phyloP scores from a whole-genome alignment of 2,329 filamentous ascomycete genomes.

The Fusarium piperis region DNA sequence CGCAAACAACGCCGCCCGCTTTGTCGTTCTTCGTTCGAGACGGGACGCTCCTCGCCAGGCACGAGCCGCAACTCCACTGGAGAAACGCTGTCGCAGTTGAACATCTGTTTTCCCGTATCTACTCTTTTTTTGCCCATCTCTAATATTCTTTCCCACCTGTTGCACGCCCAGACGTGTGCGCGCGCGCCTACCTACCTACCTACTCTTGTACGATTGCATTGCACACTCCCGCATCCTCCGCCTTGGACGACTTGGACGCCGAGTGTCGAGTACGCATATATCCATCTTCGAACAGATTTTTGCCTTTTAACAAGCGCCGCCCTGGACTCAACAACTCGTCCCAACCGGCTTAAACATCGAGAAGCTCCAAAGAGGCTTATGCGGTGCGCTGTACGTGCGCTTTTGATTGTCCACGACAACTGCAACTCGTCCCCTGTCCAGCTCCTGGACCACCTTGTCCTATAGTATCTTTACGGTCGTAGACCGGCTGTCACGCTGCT shows the following conservation, averaged over 20 bases:
- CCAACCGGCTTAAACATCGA: slow-evolving; percentile 2
- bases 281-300: slow-evolving; percentile 2
- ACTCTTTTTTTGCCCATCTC: slow-evolving; percentile 20
- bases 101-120: slow-evolving; percentile 24
- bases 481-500: slow-evolving; percentile 31
- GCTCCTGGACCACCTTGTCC: slow-evolving; percentile 30
- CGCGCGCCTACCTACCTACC: not conserved
- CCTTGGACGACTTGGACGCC: slow-evolving; percentile 6
- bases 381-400: slow-evolving; percentile 26
- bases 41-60: slow-evolving; percentile 34
- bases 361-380: slow-evolving; percentile 5
- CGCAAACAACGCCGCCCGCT: slow-evolving; percentile 42
- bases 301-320: slow-evolving; percentile 9
- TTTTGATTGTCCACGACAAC: slow-evolving; percentile 34
- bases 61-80: slow-evolving; percentile 39
- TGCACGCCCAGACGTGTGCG: slow-evolving; percentile 13
- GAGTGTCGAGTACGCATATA: slow-evolving; percentile 21
- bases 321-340: slow-evolving; percentile 3
- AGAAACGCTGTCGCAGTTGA: slow-evolving; percentile 15
- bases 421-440: slow-evolving; percentile 34
- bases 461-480: slow-evolving; percentile 32
- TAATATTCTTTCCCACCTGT: slow-evolving; percentile 2
- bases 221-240: not conserved
- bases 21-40: slow-evolving; percentile 36
- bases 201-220: not conserved